A percentile compares a stretch with the other conserved stretches of the same genome.
These are phyloP conservation scores for Yarrowia deformans DNA, from an alignment of 805 yeast genomes.

Conservation along the genomic window DNA sequence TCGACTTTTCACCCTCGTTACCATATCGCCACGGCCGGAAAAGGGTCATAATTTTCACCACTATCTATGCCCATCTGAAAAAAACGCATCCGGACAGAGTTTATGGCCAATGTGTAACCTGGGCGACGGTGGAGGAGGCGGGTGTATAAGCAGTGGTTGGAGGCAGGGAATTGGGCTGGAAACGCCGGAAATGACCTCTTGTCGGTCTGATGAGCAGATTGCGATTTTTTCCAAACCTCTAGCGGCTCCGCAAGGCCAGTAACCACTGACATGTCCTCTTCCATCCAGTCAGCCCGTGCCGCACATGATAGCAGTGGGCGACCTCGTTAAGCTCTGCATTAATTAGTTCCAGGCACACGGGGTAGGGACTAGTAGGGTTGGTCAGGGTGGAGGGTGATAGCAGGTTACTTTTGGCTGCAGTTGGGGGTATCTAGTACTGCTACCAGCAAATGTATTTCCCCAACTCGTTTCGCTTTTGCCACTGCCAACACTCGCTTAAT, in stretches of 20 bases:
- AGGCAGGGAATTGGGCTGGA: too few relatives aligned
- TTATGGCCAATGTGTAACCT: conserved; percentile 15
- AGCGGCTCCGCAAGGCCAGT: neutral
- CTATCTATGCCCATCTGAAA: neutral
- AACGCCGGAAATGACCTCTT: too few relatives aligned
- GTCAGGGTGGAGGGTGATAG: neutral
- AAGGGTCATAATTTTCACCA: too few relatives aligned
- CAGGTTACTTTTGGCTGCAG: too few relatives aligned
- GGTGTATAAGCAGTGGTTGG: neutral
- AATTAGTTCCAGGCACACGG: conserved; percentile 38
- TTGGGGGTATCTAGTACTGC: too few relatives aligned
- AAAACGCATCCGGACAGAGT: conserved; percentile 31
- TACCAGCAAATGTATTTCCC: too few relatives aligned
- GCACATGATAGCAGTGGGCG: conserved; percentile 16
- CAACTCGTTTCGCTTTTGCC: too few relatives aligned
- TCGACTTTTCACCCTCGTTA: too few relatives aligned
- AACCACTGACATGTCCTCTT: neutral
- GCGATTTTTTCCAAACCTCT: too few relatives aligned
- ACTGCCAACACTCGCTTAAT: too few relatives aligned
- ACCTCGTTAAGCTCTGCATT: conserved; percentile 24
- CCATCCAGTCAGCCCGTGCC: neutral
- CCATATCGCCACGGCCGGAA: too few relatives aligned
- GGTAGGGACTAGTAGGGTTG: neutral
- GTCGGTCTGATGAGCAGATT: too few relatives aligned
- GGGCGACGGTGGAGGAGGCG: neutral